Conservation (phyloP, 768 basidiomycete species). For the Xerocomus spinulosus region DNA sequence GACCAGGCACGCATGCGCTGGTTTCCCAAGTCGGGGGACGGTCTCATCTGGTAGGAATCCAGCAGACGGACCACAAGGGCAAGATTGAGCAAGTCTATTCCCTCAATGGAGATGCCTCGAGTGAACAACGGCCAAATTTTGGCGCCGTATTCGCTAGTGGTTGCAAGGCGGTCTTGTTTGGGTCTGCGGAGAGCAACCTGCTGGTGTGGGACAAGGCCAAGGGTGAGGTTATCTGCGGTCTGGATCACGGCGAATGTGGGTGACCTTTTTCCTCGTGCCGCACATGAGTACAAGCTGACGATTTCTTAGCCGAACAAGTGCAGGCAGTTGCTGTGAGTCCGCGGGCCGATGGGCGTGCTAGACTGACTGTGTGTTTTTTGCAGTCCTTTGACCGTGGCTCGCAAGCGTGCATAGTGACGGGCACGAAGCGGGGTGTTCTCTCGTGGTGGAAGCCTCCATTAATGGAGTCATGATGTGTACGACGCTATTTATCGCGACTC, state of each 20-base stretch:
- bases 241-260: conserved; percentile 59
- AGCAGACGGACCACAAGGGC: conserved; percentile 46
- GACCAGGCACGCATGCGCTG: conserved; percentile 46
- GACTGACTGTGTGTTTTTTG: conserved; percentile 26
- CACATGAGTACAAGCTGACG: conserved; percentile 7
- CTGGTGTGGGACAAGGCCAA: conserved; percentile 61
- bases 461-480: conserved; percentile 27
- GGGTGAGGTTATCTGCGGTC: conserved; percentile 49
- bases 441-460: conserved; percentile 50
- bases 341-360: background rate
- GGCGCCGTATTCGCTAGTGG: conserved; percentile 52
- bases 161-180: conserved; percentile 55
- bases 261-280: background rate
- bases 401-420: conserved; percentile 45
- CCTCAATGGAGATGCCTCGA: conserved; percentile 30
- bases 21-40: conserved; percentile 49
- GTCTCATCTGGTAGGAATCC: conserved; percentile 49
- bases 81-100: conserved; percentile 51
- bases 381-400: conserved; percentile 46
- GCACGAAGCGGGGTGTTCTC: conserved; percentile 50
- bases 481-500: conserved; percentile 9
- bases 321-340: conserved; percentile 35
- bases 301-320: conserved; percentile 27
- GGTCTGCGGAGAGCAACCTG: conserved; percentile 48
- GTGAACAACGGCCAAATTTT: conserved; percentile 33